Evolutionary conservation across 2,329 filamentous ascomycete species (phyloP), one percentile per base, ranked within the genome.

Genomic region (Colletotrichum limetticola): DNA sequence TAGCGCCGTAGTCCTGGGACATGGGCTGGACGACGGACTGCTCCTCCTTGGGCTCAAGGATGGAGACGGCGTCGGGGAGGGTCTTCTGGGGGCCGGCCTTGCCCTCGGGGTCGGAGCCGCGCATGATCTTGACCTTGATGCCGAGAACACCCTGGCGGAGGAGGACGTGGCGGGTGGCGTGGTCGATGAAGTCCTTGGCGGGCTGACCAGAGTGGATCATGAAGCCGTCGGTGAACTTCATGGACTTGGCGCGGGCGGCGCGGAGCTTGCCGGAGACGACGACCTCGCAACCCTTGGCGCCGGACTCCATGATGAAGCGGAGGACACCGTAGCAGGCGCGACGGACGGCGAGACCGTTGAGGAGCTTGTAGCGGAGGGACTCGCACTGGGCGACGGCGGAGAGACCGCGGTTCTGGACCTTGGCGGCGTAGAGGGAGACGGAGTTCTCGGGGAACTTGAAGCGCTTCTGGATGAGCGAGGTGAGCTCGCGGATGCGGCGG

Each of bases 41-140:
- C 92, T 99, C 97, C 89, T 99, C 97, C 94, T 99, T 99, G 88
- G 97, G 97, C 91, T 99, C 97, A 87, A 98, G 98, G 88, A 99
- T 97, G 86, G 96, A 98, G 86, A 99, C 97, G 85, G 95, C 95
- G 87, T 99, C 97, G 80, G 97, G 97, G 78, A 99, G 94, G 79
- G 95, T 92, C 92, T 98, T 98, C 89, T 95, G 94, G 82, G 96
- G 95, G 80, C 97, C 95, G 82, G 95, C 92, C 93, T 99, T 99
- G 92, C 97, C 97, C 89, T 98, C 95, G 86, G 97, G 97, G 90
- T 99, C 97, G 81, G 95, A 97, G 85, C 97, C 97, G 86, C 97
- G 95, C 97, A 99, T 99, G 90, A 99, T 99, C 95, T 99, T 99
- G 88, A 99, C 97, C 93, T 99, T 99, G 91, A 99, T 99, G 90